Conservation (phyloP, 306 rosid species). For the Cucurbita pepo region DNA sequence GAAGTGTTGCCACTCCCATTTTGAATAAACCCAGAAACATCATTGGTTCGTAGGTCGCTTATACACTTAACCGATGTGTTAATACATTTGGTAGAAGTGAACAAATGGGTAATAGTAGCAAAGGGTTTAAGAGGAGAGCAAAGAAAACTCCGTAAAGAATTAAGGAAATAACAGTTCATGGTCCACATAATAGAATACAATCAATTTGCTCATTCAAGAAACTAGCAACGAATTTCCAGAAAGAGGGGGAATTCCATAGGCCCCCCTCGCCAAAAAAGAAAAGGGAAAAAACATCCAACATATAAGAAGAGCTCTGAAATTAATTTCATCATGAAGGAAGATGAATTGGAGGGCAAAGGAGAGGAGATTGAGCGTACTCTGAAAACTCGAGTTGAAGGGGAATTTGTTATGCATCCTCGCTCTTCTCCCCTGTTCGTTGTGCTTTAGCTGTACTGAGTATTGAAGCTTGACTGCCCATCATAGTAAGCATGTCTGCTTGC, state of each 20-base stretch:
- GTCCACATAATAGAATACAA: constrained; percentile 11
- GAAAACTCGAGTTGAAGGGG: not conserved
- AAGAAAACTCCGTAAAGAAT: constrained; percentile 18
- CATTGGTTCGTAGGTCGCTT: constrained; percentile 4
- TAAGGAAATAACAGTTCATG: constrained; percentile 10
- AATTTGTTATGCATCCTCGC: not conserved
- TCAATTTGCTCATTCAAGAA: constrained; percentile 9
- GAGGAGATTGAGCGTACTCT: not conserved
- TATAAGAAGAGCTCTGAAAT: not conserved
- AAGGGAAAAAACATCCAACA: not conserved
- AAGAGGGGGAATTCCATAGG: not conserved
- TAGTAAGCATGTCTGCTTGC: not conserved
- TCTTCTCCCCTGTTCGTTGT: not conserved
- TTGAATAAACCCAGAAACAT: not conserved
- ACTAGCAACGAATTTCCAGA: not conserved
- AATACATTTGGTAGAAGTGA: constrained; percentile 1
- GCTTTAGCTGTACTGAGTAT: not conserved
- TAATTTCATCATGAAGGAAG: not conserved
- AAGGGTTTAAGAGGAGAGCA: constrained; percentile 16
- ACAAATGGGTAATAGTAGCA: not conserved
- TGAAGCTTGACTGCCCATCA: not conserved
- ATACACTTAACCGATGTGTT: constrained; percentile 6
- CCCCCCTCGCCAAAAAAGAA: not conserved
- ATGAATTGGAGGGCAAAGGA: not conserved
- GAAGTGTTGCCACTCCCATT: not conserved